Conservation (phyloP, 441 rosid species). For the Viola pubescens region DNA sequence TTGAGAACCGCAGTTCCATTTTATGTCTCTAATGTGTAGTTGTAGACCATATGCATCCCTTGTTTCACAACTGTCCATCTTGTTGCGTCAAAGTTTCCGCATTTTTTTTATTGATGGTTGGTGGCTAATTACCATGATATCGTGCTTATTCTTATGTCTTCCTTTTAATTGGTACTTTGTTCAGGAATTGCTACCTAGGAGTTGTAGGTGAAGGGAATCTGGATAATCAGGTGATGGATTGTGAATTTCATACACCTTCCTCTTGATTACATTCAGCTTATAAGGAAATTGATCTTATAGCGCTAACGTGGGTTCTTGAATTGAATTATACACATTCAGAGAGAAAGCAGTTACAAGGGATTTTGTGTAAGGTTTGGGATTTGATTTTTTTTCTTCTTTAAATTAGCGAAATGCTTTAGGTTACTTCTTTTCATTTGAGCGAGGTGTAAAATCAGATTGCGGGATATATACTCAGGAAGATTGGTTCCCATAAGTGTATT, state of each 20-base stretch:
- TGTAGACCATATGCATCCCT: background rate
- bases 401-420: constrained; percentile 26
- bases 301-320: constrained; percentile 35
- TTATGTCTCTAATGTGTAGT: too few species aligned
- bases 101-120: constrained; percentile 1
- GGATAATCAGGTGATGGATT: constrained; percentile 28
- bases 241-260: constrained; percentile 30
- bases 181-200: constrained; percentile 70
- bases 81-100: background rate
- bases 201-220: constrained; percentile 35
- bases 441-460: constrained; percentile 53
- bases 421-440: constrained; percentile 43
- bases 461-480: constrained; percentile 40
- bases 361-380: constrained; percentile 48
- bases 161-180: constrained; percentile 15
- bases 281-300: constrained; percentile 30
- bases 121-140: background rate
- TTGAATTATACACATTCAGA: constrained; percentile 33
- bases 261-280: constrained; percentile 26
- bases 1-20: too few species aligned
- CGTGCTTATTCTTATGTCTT: background rate
- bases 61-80: background rate
- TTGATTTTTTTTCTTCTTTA: constrained; percentile 21
- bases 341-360: constrained; percentile 34
- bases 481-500: constrained; percentile 31